A percentile compares a stretch with the other conserved stretches of the same genome.
These are phyloP conservation scores for Byssoonygena ceratinophila DNA, from an alignment of 2,329 filamentous ascomycete genomes.

Conservation along the genomic window DNA sequence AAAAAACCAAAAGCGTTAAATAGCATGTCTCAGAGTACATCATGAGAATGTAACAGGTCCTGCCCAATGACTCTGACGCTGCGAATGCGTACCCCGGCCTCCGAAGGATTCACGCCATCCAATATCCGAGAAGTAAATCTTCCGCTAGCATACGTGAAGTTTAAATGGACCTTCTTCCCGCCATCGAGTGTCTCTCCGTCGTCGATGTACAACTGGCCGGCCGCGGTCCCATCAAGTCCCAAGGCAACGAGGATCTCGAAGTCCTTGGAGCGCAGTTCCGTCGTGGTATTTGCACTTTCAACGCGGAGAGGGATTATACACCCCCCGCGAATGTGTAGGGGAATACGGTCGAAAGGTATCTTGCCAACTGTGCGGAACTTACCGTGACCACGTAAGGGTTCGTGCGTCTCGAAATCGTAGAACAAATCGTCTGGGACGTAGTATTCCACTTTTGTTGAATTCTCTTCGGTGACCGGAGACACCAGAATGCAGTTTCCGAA, in stretches of 20 bases:
- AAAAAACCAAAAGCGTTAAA: too few species aligned
- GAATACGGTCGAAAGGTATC: slow-evolving; percentile 45
- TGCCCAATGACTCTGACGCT: too few species aligned
- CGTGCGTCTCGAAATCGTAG: slow-evolving; percentile 50
- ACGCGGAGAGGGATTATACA: slow-evolving; percentile 47
- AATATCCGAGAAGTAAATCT: too few species aligned
- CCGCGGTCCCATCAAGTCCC: slow-evolving; percentile 50
- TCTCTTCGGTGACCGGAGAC: slow-evolving; percentile 45
- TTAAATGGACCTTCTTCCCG: slow-evolving; percentile 42
- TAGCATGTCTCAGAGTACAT: too few species aligned
- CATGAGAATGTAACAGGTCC: too few species aligned
- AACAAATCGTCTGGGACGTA: slow-evolving; percentile 50
- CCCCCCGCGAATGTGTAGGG: slow-evolving; percentile 53
- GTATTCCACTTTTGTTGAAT: slow-evolving; percentile 43
- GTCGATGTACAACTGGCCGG: slow-evolving; percentile 62
- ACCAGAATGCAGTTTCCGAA: slow-evolving; percentile 48
- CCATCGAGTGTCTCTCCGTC: slow-evolving; percentile 62
- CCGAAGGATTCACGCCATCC: too few species aligned
- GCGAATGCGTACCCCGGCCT: too few species aligned
- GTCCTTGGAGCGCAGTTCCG: slow-evolving; percentile 48
- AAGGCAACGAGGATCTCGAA: slow-evolving; percentile 64
- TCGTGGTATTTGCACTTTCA: slow-evolving; percentile 49
- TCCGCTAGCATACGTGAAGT: slow-evolving; percentile 46
- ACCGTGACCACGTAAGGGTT: slow-evolving; percentile 38
- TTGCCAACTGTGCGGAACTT: slow-evolving; percentile 36